Evolutionary conservation across 208 protist species (phyloP).

Genomic region (Tetramitus jugosus): DNA sequence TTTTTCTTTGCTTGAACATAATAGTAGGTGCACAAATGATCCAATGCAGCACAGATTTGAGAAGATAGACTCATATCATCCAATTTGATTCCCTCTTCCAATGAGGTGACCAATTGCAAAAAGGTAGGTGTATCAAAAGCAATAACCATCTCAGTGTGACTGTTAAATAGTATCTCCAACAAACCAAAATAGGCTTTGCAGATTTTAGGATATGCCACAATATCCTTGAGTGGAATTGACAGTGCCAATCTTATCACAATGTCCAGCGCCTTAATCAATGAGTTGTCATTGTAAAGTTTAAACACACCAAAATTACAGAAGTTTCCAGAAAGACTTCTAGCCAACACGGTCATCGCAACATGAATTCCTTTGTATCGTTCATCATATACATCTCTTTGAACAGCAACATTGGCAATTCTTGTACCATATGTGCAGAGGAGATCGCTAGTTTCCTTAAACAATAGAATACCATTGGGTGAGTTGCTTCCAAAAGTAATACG

Average conservation of each 20-base stretch:
- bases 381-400: conserved; percentile 35
- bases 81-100: conserved; percentile 44
- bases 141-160: conserved; percentile 37
- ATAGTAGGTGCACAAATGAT: conserved; percentile 34
- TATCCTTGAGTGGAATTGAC: conserved; percentile 29
- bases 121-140: conserved; percentile 43
- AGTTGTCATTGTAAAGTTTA: conserved; percentile 50
- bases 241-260: conserved; percentile 22
- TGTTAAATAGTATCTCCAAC: conserved; percentile 43
- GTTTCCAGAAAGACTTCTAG: conserved; percentile 43
- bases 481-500: conserved; percentile 47
- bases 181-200: conserved; percentile 39
- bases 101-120: conserved; percentile 32
- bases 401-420: not conserved
- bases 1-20: conserved; percentile 25
- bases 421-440: conserved; percentile 29
- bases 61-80: conserved; percentile 20
- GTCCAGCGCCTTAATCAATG: conserved; percentile 43
- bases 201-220: conserved; percentile 46
- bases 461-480: conserved; percentile 53
- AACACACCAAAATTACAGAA: conserved; percentile 69
- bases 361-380: conserved; percentile 49
- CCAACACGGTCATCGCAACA: conserved; percentile 44
- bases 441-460: conserved; percentile 51
- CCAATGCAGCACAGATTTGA: conserved; percentile 23